Evolutionary conservation across 768 basidiomycete genomes (phyloP).

Genomic region (Suillus cothurnatus): DNA sequence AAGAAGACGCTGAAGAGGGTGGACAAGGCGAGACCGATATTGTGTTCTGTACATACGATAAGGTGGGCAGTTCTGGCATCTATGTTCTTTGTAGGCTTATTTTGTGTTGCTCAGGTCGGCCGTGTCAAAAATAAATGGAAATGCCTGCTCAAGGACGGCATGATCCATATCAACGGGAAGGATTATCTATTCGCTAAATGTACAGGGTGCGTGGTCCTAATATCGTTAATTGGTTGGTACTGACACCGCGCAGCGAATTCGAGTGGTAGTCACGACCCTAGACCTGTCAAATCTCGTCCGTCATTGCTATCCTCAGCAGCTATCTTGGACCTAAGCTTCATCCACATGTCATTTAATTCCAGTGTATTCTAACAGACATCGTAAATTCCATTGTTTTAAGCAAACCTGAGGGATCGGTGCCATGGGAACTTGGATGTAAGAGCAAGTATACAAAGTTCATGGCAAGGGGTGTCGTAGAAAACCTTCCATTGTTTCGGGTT

Average conservation of each 20-base stretch:
- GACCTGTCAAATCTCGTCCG: neutral
- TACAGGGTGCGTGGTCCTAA: constrained; percentile 71
- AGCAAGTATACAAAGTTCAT: neutral
- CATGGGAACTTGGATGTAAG: neutral
- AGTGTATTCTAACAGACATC: constrained; percentile 24
- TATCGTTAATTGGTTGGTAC: constrained; percentile 3
- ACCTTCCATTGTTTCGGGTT: neutral
- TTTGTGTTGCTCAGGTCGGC: constrained; percentile 65
- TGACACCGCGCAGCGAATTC: constrained; percentile 38
- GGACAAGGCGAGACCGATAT: constrained; percentile 81
- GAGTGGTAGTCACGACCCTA: constrained; percentile 39
- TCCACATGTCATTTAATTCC: neutral
- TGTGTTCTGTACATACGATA: constrained; percentile 98
- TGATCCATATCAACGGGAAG: constrained; percentile 95
- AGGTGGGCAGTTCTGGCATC: constrained; percentile 52
- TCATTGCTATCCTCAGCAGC: neutral
- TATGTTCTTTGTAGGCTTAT: constrained; percentile 1
- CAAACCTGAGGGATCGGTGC: neutral
- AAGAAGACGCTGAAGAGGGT: constrained; percentile 81
- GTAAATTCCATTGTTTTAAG: neutral
- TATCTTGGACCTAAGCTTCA: neutral
- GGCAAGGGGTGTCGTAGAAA: neutral
- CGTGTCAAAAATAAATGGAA: constrained; percentile 99
- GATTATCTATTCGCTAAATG: constrained; percentile 98
- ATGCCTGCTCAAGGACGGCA: constrained; percentile 94